Percentiles rank a stretch among this genome's conserved stretches.
phyloP scores from a whole-genome alignment of 352 stramenopile genomes.

The Pythium rhizo-oryzae region DNA sequence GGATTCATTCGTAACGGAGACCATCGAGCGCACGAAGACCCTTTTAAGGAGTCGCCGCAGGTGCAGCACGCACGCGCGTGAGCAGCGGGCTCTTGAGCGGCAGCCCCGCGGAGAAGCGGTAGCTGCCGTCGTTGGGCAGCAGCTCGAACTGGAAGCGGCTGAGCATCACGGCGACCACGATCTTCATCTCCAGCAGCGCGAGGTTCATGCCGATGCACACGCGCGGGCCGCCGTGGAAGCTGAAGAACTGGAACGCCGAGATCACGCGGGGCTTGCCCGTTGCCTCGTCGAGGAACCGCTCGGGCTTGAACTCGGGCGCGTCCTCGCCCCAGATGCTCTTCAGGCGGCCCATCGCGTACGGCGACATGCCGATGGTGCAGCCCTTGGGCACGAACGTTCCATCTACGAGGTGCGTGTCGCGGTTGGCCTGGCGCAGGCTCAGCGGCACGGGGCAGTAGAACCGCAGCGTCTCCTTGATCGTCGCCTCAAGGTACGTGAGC shows the following conservation, averaged over 20 bases:
- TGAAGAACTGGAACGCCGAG: conserved; percentile 41
- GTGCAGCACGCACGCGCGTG: neutral
- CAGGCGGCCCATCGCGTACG: conserved; percentile 36
- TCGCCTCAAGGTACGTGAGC: conserved; percentile 29
- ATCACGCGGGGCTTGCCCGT: conserved; percentile 20
- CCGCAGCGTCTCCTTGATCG: conserved; percentile 42
- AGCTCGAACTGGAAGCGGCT: conserved; percentile 31
- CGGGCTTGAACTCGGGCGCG: conserved; percentile 35
- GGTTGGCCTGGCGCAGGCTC: conserved; percentile 27
- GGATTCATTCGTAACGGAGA: too few species aligned
- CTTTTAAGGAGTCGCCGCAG: too few species aligned
- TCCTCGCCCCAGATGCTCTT: conserved; percentile 38
- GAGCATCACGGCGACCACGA: conserved; percentile 39
- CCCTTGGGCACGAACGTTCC: conserved; percentile 37
- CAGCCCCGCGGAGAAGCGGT: conserved; percentile 8
- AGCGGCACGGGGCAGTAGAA: conserved; percentile 41
- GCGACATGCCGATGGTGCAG: conserved; percentile 22
- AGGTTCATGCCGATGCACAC: conserved; percentile 48
- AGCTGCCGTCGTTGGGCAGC: conserved; percentile 22
- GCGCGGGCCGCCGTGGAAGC: conserved; percentile 19
- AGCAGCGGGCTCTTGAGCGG: conserved; percentile 19
- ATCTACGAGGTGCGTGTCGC: conserved; percentile 40
- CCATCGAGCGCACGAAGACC: too few species aligned
- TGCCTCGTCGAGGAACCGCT: conserved; percentile 32
- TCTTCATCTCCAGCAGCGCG: conserved; percentile 48